Conservation (phyloP, 768 basidiomycete species). For the Psilocybe subaeruginosa region DNA sequence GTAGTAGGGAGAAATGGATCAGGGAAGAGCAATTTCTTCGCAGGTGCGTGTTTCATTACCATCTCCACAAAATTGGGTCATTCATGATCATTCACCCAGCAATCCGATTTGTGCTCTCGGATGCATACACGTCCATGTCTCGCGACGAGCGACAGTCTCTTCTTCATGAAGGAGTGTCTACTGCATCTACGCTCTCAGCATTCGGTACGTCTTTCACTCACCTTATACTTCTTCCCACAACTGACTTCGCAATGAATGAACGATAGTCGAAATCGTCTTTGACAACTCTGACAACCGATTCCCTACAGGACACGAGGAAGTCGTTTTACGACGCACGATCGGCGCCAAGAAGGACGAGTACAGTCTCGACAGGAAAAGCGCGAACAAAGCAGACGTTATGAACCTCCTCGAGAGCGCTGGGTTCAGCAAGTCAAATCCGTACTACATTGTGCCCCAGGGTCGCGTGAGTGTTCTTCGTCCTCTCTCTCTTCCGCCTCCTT, state of each 20-base stretch:
- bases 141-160: conserved; percentile 91
- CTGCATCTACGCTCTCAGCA: conserved; percentile 87
- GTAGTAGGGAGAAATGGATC: conserved; percentile 97
- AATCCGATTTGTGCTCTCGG: conserved; percentile 96
- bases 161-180: conserved; percentile 92
- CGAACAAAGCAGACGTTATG: conserved; percentile 97
- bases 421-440: conserved; percentile 97
- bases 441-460: conserved; percentile 99
- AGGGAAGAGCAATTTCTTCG: conserved; percentile 99
- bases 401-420: conserved; percentile 95
- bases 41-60: conserved; percentile 55
- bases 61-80: background rate
- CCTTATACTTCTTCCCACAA: background rate
- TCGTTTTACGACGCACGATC: conserved; percentile 90
- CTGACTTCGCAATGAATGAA: background rate
- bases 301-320: conserved; percentile 87
- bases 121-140: conserved; percentile 96
- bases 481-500: no score
- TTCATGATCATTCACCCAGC: conserved; percentile 46
- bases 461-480: conserved; percentile 56
- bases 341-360: conserved; percentile 99
- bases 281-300: conserved; percentile 95
- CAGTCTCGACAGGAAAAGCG: conserved; percentile 93
- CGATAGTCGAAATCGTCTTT: conserved; percentile 86
- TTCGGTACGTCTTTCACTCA: conserved; percentile 57